phyloP scores from a whole-genome alignment of 2,329 filamentous ascomycete species.

The Fusarium sp. region DNA sequence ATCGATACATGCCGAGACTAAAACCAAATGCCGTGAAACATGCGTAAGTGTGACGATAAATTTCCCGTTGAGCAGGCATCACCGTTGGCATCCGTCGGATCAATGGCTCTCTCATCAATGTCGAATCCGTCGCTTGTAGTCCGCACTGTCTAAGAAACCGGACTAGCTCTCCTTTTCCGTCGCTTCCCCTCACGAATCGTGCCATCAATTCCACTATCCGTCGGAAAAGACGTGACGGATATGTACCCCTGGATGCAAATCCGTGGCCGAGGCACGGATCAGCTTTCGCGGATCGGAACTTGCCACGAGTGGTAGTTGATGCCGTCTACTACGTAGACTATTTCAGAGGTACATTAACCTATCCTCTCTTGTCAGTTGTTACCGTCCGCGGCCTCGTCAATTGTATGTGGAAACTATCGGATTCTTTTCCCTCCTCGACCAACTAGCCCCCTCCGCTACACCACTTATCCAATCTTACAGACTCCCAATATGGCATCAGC shows the following conservation, averaged over 20 bases:
- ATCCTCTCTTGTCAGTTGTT: background rate
- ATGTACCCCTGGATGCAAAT: background rate
- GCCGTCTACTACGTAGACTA: background rate
- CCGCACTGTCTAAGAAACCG: background rate
- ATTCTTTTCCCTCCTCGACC: background rate
- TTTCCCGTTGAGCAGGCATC: background rate
- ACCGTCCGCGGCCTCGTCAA: background rate
- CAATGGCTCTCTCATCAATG: background rate
- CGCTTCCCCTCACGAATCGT: background rate
- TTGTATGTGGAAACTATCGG: background rate
- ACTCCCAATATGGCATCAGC: constrained; percentile 63
- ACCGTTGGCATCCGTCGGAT: background rate
- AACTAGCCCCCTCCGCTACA: background rate
- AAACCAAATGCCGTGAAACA: background rate
- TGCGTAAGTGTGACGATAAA: background rate
- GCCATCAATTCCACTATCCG: background rate
- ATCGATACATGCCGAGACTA: background rate
- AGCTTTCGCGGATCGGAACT: background rate
- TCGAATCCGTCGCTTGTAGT: background rate
- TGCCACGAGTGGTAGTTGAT: background rate
- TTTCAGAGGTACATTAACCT: background rate
- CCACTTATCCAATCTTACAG: background rate
- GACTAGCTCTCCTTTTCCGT: background rate
- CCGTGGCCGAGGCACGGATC: background rate
- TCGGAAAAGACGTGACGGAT: constrained; percentile 21